Percentiles rank a stretch among this genome's conserved stretches.
These are phyloP conservation scores for Penicillium parvum DNA, from an alignment of 495 filamentous ascomycete genomes.

Conservation along the genomic window DNA sequence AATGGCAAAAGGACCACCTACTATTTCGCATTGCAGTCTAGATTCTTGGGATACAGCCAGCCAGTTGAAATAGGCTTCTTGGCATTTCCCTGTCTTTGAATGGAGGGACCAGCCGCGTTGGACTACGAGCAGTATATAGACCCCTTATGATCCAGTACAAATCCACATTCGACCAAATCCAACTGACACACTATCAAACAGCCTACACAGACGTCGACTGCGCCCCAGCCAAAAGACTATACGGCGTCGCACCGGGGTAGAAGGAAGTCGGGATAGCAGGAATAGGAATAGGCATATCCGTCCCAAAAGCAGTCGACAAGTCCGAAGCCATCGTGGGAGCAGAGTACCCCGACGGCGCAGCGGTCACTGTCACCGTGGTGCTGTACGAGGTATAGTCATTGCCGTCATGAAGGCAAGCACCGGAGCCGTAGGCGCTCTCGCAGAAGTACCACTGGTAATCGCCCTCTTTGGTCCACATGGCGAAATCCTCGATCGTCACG, in stretches of 20 bases:
- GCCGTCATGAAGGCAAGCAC: conserved; percentile 40
- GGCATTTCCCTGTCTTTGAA: too few species aligned
- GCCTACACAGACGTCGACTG: not conserved
- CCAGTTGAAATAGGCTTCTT: too few species aligned
- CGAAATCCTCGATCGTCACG: conserved; percentile 49
- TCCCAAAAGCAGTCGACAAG: conserved; percentile 40
- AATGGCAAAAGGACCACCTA: too few species aligned
- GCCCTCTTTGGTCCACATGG: conserved; percentile 57
- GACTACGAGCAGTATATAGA: not conserved
- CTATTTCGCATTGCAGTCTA: too few species aligned
- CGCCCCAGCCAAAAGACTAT: conserved; percentile 21
- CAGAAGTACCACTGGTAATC: conserved; percentile 41
- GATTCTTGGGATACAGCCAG: too few species aligned
- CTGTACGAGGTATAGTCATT: conserved; percentile 23
- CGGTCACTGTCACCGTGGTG: conserved; percentile 33
- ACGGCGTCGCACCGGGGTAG: conserved; percentile 46
- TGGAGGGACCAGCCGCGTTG: too few species aligned
- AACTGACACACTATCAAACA: not conserved
- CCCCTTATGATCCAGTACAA: not conserved
- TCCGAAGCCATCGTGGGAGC: conserved; percentile 48
- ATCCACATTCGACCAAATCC: not conserved
- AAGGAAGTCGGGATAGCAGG: conserved; percentile 52
- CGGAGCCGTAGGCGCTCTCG: conserved; percentile 47
- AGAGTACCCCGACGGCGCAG: conserved; percentile 42
- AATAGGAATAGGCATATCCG: conserved; percentile 47